A percentile compares a stretch with the other conserved stretches of the same genome.
phyloP scores from a whole-genome alignment of 1,284 basidiomycete genomes.

The Peniophora sp. region DNA sequence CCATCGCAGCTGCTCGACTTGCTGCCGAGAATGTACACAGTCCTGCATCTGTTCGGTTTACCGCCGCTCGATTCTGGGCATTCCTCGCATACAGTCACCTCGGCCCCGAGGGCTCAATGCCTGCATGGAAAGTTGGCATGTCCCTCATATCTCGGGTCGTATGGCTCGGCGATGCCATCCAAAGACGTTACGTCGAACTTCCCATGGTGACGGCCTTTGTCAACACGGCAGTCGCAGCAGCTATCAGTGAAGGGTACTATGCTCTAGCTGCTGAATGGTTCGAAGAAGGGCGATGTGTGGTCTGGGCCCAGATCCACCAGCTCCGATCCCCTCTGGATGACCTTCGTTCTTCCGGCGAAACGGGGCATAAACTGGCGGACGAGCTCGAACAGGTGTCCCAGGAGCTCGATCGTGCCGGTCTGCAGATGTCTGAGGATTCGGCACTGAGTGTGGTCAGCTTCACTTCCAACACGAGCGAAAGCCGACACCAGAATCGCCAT shows the following conservation, averaged over 20 bases:
- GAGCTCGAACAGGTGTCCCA: neutral
- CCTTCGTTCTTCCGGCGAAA: neutral
- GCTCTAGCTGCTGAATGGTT: neutral
- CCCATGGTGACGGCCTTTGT: neutral
- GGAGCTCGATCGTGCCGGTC: neutral
- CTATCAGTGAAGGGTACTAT: neutral
- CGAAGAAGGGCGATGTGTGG: neutral
- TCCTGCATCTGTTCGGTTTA: too few relatives aligned
- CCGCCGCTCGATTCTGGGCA: too few relatives aligned
- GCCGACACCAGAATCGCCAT: too few relatives aligned
- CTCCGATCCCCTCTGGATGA: neutral
- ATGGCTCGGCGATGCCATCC: neutral
- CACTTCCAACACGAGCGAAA: neutral
- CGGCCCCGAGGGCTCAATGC: neutral
- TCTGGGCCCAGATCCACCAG: neutral
- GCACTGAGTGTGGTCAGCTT: neutral
- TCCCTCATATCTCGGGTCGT: slow-evolving; percentile 7
- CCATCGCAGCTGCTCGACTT: too few relatives aligned
- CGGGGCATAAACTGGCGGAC: neutral
- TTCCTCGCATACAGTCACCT: too few relatives aligned
- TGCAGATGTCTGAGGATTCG: neutral
- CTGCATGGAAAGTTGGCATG: slow-evolving; percentile 8
- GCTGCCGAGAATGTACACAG: too few relatives aligned
- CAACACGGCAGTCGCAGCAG: neutral
- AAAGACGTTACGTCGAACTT: neutral